phyloP scores from a whole-genome alignment of 495 filamentous ascomycete species.

The Tuber indicum region DNA sequence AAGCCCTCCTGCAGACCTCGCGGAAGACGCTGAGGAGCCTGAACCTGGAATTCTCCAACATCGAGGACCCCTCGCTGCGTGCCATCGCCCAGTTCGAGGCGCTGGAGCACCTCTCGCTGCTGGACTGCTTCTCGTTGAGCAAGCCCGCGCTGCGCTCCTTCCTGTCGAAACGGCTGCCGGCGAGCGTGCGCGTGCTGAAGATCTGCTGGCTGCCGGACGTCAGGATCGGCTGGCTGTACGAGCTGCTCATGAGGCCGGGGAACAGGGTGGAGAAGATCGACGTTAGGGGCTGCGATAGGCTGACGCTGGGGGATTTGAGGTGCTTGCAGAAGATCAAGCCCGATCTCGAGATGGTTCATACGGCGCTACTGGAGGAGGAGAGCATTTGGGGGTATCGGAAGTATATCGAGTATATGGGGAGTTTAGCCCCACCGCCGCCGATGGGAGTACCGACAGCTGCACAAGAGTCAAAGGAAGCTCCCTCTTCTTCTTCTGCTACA shows the following conservation, averaged over 20 bases:
- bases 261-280: slow-evolving; percentile 24
- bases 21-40: slow-evolving; percentile 22
- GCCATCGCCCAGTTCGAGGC: slow-evolving; percentile 27
- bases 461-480: neutral
- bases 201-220: slow-evolving; percentile 31
- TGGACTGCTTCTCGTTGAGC: slow-evolving; percentile 24
- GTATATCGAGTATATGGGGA: slow-evolving; percentile 30
- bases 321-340: slow-evolving; percentile 24
- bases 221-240: slow-evolving; percentile 32
- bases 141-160: slow-evolving; percentile 24
- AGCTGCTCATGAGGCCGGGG: slow-evolving; percentile 21
- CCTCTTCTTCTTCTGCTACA: neutral
- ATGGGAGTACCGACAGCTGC: neutral
- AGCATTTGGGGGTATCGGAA: slow-evolving; percentile 33
- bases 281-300: slow-evolving; percentile 32
- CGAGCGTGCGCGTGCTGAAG: slow-evolving; percentile 17
- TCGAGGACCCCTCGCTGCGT: slow-evolving; percentile 33
- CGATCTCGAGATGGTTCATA: slow-evolving; percentile 23
- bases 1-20: slow-evolving; percentile 30
- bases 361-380: slow-evolving; percentile 23
- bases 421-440: neutral
- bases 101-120: slow-evolving; percentile 23
- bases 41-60: slow-evolving; percentile 31
- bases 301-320: slow-evolving; percentile 33
- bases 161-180: slow-evolving; percentile 29